A percentile compares a stretch with the other conserved stretches of the same genome.
Evolutionary conservation across 768 basidiomycete genomes (phyloP).

Genomic region (Lactarius sp.): DNA sequence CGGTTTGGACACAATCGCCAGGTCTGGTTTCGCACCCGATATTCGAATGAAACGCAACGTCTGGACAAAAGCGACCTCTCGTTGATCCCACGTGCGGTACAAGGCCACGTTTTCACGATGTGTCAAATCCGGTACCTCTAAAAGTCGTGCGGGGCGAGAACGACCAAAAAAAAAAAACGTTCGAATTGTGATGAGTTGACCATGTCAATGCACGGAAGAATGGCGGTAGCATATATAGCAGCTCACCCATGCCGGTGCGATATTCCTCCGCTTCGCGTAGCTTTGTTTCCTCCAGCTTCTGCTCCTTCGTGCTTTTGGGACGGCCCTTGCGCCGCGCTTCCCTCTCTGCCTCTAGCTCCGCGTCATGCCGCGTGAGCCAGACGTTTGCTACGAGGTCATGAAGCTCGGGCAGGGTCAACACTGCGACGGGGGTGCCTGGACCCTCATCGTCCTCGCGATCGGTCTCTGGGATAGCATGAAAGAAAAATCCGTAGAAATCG

Average conservation of each 20-base stretch:
- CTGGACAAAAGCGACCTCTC: conserved; percentile 63
- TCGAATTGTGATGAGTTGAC: too few relatives aligned
- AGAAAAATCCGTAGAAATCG: conserved; percentile 74
- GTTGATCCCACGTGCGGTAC: conserved; percentile 76
- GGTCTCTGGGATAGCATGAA: conserved; percentile 55
- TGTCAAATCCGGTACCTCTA: conserved; percentile 79
- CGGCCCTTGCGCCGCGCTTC: conserved; percentile 64
- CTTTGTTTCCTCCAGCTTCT: conserved; percentile 65
- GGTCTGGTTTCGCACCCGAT: conserved; percentile 48
- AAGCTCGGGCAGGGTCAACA: conserved; percentile 57
- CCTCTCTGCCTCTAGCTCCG: conserved; percentile 57
- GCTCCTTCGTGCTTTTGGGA: conserved; percentile 65
- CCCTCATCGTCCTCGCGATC: conserved; percentile 29
- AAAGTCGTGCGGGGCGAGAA: conserved; percentile 6
- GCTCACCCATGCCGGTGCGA: conserved; percentile 74
- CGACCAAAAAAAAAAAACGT: neutral
- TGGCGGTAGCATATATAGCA: neutral
- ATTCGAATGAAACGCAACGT: conserved; percentile 74
- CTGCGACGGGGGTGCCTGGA: conserved; percentile 10
- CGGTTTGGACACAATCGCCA: conserved; percentile 49
- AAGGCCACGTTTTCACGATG: conserved; percentile 62
- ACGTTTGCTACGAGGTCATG: conserved; percentile 59
- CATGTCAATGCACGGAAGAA: neutral
- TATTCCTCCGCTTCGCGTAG: conserved; percentile 66
- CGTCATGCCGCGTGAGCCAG: conserved; percentile 72